Evolutionary conservation across 306 rosid species (phyloP).

Genomic region (Biancaea sappan): DNA sequence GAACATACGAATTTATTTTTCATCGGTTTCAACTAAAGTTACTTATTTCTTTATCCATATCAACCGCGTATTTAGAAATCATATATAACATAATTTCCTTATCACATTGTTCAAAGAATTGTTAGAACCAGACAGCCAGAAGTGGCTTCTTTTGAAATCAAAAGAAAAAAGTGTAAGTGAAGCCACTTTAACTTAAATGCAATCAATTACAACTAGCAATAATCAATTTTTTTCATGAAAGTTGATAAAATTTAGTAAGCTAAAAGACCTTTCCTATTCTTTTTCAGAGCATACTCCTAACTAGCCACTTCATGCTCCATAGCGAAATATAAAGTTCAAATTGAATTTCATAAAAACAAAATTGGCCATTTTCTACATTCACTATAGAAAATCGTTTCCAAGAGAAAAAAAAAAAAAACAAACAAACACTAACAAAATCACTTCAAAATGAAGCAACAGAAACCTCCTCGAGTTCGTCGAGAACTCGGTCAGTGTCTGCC

Average conservation of each 20-base stretch:
- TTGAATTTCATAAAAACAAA: background rate
- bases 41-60: background rate
- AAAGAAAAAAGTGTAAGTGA: background rate
- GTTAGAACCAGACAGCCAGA: background rate
- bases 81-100: background rate
- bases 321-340: background rate
- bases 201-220: background rate
- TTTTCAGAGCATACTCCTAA: background rate
- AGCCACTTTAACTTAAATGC: background rate
- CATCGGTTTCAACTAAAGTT: background rate
- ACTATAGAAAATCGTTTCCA: background rate
- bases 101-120: background rate
- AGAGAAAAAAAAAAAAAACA: background rate
- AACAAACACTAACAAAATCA: background rate
- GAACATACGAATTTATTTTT: background rate
- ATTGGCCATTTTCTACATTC: background rate
- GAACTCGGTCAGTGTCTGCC: conserved; percentile 88
- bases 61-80: background rate
- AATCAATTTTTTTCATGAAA: no score
- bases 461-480: conserved; percentile 96
- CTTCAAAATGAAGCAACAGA: background rate
- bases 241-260: background rate
- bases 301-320: background rate
- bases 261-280: background rate
- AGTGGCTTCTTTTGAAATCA: background rate